Evolutionary conservation across 345 rosid genomes (phyloP).

Genomic region (Isatis tinctoria): DNA sequence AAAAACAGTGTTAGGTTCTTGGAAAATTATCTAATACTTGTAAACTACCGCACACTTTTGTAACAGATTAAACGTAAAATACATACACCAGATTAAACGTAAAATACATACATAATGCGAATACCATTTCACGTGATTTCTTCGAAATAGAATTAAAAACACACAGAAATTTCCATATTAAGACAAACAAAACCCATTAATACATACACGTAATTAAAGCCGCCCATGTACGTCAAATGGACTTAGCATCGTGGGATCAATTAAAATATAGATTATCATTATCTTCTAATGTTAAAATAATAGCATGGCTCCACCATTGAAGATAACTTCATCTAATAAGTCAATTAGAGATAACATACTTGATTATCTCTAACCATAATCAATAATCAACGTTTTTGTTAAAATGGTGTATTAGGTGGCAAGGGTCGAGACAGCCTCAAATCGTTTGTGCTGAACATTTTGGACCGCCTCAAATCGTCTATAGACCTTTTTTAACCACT

Average conservation of each 20-base stretch:
- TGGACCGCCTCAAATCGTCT: conserved; percentile 25
- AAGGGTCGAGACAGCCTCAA: conserved; percentile 3
- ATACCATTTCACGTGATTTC: background rate
- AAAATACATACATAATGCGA: background rate
- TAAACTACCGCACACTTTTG: background rate
- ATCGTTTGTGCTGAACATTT: conserved; percentile 10
- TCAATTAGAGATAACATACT: conserved; percentile 27
- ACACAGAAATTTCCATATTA: background rate
- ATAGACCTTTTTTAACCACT: background rate
- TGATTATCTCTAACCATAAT: background rate
- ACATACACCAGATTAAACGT: background rate
- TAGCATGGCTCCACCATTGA: conserved; percentile 17
- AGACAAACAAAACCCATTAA: conserved; percentile 4
- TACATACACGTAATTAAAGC: conserved; percentile 2
- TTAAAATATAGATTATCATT: background rate
- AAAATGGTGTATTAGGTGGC: no score
- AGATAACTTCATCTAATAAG: conserved; percentile 1
- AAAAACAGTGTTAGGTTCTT: no score
- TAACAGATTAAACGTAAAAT: background rate
- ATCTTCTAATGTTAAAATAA: background rate
- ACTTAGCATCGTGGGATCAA: background rate
- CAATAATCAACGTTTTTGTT: background rate
- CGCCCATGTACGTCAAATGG: conserved; percentile 24
- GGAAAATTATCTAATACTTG: no score
- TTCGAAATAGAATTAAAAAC: background rate